phyloP scores from a whole-genome alignment of 495 filamentous ascomycete genomes.

The Penicillium paxilli region DNA sequence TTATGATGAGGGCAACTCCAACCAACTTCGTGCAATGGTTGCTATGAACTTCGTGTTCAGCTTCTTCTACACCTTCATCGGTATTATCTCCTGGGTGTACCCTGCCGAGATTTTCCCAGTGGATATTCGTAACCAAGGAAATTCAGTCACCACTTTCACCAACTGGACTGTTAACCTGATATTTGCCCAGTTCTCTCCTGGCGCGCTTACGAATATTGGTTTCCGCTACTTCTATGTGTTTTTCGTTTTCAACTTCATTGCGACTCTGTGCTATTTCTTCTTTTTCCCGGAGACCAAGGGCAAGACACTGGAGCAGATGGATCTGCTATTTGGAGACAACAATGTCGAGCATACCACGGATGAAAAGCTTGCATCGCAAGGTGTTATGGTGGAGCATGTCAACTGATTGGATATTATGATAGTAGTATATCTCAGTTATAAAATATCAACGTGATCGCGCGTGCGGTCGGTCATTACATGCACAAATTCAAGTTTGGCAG shows the following conservation, averaged over 20 bases:
- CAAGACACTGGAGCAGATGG: constrained; percentile 52
- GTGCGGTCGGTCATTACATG: too few relatives aligned
- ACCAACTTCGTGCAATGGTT: constrained; percentile 46
- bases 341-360: neutral
- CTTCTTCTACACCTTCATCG: constrained; percentile 49
- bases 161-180: constrained; percentile 53
- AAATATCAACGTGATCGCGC: too few relatives aligned
- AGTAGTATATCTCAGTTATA: too few relatives aligned
- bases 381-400: constrained; percentile 3
- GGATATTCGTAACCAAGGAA: constrained; percentile 49
- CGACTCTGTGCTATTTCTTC: constrained; percentile 37
- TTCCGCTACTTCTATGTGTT: constrained; percentile 54
- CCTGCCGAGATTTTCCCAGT: constrained; percentile 59
- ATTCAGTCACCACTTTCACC: constrained; percentile 49
- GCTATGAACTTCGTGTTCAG: constrained; percentile 52
- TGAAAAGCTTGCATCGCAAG: neutral
- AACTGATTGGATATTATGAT: too few relatives aligned
- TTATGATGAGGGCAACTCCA: constrained; percentile 22
- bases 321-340: constrained; percentile 48
- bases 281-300: constrained; percentile 54
- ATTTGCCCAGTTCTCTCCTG: constrained; percentile 52
- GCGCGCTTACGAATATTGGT: constrained; percentile 43
- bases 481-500: too few relatives aligned
- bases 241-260: constrained; percentile 45
- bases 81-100: constrained; percentile 55